Percentiles rank a stretch among this genome's conserved stretches.
Evolutionary conservation across 2,329 filamentous ascomycete genomes (phyloP).

Genomic region (Botrytis deweyae): DNA sequence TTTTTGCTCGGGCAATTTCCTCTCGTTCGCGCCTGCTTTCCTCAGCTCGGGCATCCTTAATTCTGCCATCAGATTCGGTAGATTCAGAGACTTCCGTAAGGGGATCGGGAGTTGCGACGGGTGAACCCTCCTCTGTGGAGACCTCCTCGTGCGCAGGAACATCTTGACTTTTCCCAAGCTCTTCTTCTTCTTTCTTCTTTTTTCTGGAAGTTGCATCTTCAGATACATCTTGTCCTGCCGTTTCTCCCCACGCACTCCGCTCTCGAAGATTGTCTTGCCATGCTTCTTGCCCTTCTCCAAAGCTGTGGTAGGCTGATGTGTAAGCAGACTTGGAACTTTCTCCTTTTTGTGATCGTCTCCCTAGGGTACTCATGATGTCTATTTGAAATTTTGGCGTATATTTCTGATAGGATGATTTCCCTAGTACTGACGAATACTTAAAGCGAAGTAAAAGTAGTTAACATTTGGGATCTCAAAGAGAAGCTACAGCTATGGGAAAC

Average conservation of each 20-base stretch:
- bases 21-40: too few relatives aligned
- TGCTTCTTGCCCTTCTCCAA: background rate
- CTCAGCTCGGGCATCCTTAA: background rate
- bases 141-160: too few relatives aligned
- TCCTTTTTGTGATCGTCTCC: background rate
- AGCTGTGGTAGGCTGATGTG: background rate
- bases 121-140: background rate
- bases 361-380: constrained; percentile 1
- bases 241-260: too few relatives aligned
- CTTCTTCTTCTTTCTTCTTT: background rate
- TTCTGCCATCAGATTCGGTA: background rate
- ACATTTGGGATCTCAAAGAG: background rate
- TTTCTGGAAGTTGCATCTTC: background rate
- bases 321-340: background rate
- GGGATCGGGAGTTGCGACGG: background rate
- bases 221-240: too few relatives aligned
- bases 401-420: background rate
- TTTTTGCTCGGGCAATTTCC: background rate
- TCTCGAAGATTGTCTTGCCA: background rate
- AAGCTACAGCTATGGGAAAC: background rate
- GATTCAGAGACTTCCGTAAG: background rate
- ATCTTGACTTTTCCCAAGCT: background rate
- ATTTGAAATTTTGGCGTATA: background rate
- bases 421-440: background rate
- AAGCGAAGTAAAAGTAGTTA: background rate